Evolutionary conservation across 2,329 filamentous ascomycete species (phyloP).

Genomic region (Aspergillus aculeatus): DNA sequence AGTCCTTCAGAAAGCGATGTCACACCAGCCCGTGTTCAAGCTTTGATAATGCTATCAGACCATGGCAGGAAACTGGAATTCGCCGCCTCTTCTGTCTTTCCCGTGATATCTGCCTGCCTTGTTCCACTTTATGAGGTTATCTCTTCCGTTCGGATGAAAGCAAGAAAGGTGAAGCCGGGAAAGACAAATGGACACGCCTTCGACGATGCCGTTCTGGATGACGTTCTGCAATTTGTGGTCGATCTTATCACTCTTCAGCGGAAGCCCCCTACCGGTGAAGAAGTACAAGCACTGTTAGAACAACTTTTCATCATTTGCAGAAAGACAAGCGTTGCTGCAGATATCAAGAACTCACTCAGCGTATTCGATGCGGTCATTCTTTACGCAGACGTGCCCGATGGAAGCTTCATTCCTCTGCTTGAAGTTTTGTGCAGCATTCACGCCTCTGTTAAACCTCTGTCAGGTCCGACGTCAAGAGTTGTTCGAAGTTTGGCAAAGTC

Average conservation of each 20-base stretch:
- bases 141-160: constrained; percentile 36
- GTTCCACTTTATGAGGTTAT: constrained; percentile 40
- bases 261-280: constrained; percentile 34
- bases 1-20: constrained; percentile 35
- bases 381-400: constrained; percentile 40
- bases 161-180: constrained; percentile 36
- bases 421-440: constrained; percentile 47
- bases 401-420: constrained; percentile 37
- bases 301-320: constrained; percentile 42
- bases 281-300: constrained; percentile 37
- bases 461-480: constrained; percentile 43
- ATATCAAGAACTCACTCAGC: constrained; percentile 43
- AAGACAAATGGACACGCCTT: constrained; percentile 32
- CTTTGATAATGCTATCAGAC: constrained; percentile 42
- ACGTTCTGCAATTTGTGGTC: constrained; percentile 43
- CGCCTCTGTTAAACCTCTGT: constrained; percentile 44
- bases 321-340: constrained; percentile 41
- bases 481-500: constrained; percentile 45
- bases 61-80: constrained; percentile 46
- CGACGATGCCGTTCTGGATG: constrained; percentile 38
- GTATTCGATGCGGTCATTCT: constrained; percentile 45
- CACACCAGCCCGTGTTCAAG: constrained; percentile 39
- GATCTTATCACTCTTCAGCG: constrained; percentile 46
- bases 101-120: constrained; percentile 41
- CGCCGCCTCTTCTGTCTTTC: constrained; percentile 38